These are phyloP conservation scores for Aegilops speltoides DNA, from an alignment of 176 grass and related monocot species.

Conservation along the genomic window DNA sequence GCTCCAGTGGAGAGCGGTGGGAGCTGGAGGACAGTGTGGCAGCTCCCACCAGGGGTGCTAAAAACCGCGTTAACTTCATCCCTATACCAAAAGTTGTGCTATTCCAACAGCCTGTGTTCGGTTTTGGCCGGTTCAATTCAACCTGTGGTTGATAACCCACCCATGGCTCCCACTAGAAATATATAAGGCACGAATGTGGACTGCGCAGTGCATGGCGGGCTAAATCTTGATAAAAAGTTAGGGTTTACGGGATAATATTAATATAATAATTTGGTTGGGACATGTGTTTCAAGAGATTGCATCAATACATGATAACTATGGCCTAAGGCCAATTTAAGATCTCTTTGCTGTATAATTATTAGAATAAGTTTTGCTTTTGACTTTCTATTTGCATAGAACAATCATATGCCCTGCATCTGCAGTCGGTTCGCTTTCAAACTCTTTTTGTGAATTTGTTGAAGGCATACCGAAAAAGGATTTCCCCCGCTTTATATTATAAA, in stretches of 20 bases:
- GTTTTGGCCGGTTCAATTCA: neutral
- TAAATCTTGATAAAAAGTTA: neutral
- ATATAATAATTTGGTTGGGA: neutral
- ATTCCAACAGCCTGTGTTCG: neutral
- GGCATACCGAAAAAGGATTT: too few relatives aligned
- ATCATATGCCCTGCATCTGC: too few relatives aligned
- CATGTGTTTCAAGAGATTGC: neutral
- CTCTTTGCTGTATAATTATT: neutral
- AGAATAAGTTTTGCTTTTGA: neutral
- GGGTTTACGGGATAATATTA: neutral
- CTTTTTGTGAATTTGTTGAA: neutral
- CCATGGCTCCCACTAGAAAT: too few relatives aligned
- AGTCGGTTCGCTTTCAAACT: neutral
- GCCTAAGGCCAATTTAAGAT: neutral
- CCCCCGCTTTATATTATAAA: too few relatives aligned
- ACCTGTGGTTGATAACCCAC: neutral
- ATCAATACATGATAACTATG: neutral
- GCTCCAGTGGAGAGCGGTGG: too few relatives aligned
- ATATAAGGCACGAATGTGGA: neutral
- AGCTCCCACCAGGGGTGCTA: too few relatives aligned
- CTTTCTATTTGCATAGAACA: too few relatives aligned
- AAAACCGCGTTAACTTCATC: neutral
- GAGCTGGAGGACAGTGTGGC: too few relatives aligned
- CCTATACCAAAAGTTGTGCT: neutral
- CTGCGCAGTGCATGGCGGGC: neutral